These are phyloP conservation scores for Thalassiosira livingstoniorum DNA, from an alignment of 352 stramenopile genomes.

Conservation along the genomic window DNA sequence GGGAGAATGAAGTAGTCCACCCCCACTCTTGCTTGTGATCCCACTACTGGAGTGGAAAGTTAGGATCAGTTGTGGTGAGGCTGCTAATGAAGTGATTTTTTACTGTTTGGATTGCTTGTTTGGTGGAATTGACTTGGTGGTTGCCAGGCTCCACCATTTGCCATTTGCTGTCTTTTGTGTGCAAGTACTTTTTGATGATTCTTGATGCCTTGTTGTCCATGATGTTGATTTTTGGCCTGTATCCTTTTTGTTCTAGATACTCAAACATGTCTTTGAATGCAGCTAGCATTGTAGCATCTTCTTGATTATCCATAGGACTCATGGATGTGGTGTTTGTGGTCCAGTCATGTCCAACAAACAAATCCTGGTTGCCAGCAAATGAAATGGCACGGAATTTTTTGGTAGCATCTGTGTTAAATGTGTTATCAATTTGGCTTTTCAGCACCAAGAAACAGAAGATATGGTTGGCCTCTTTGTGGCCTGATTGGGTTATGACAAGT, in stretches of 20 bases:
- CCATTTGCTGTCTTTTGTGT: neutral
- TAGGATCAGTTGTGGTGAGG: too few species aligned
- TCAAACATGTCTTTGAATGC: neutral
- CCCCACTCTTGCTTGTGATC: too few species aligned
- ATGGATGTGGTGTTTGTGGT: conserved; percentile 47
- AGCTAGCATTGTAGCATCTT: conserved; percentile 7
- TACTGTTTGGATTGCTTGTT: too few species aligned
- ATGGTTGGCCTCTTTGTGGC: conserved; percentile 3
- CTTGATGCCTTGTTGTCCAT: neutral
- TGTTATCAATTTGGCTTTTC: conserved; percentile 26
- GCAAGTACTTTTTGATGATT: neutral
- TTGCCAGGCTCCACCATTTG: neutral
- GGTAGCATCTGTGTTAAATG: conserved; percentile 35
- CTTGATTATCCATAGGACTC: conserved; percentile 8
- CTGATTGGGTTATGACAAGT: neutral
- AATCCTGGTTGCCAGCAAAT: conserved; percentile 48
- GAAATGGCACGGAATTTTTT: conserved; percentile 10
- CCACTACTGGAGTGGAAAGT: too few species aligned
- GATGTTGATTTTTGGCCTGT: neutral
- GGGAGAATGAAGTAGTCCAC: too few species aligned
- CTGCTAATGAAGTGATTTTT: too few species aligned
- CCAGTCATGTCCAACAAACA: conserved; percentile 55
- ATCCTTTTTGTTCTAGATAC: neutral
- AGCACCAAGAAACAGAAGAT: conserved; percentile 36
- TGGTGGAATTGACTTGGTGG: too few species aligned